These are phyloP conservation scores for Tolypocladium ophioglossoides DNA, from an alignment of 2,329 filamentous ascomycete species.

Conservation along the genomic window DNA sequence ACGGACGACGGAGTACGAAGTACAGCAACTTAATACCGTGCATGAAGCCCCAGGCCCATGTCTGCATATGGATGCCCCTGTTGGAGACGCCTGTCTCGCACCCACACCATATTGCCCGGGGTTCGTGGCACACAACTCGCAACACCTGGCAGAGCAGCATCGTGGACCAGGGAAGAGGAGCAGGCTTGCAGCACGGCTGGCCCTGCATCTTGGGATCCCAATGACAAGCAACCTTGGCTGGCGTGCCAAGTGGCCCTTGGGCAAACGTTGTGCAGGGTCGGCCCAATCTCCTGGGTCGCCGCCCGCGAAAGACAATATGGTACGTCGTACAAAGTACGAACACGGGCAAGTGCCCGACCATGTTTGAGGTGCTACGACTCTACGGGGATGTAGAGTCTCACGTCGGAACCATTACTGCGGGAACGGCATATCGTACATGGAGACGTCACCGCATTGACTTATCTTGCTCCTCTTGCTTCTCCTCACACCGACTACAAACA, in stretches of 20 bases:
- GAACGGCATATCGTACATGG: neutral
- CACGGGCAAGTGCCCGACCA: neutral
- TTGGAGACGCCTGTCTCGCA: neutral
- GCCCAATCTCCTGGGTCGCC: constrained; percentile 6
- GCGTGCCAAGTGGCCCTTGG: constrained; percentile 3
- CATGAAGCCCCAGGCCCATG: neutral
- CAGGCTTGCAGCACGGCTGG: neutral
- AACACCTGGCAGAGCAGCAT: neutral
- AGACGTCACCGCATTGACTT: neutral
- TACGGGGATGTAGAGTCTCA: neutral
- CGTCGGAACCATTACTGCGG: neutral
- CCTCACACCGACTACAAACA: neutral
- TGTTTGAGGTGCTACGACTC: neutral
- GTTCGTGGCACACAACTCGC: neutral
- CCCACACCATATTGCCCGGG: neutral
- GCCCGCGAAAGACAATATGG: neutral
- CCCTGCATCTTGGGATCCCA: neutral
- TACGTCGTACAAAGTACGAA: neutral
- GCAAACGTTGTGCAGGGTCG: constrained; percentile 4
- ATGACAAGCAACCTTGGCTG: neutral
- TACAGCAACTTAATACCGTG: neutral
- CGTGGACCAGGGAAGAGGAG: neutral
- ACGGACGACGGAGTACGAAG: too few species aligned
- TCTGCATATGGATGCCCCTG: neutral
- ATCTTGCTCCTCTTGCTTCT: neutral